Evolutionary conservation across 2,329 filamentous ascomycete species (phyloP).

Genomic region (Orbilia javanica): DNA sequence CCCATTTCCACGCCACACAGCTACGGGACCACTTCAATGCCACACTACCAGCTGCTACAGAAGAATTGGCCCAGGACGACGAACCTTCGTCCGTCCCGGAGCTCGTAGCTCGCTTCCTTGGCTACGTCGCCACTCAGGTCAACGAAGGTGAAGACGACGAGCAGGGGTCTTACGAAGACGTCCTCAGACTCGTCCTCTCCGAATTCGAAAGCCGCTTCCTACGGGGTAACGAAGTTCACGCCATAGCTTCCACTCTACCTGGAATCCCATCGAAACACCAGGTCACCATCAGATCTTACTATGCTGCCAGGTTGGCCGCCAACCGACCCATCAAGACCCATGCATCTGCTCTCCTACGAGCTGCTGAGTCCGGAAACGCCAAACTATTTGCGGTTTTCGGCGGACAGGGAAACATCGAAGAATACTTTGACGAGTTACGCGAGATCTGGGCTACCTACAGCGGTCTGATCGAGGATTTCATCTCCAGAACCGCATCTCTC

Average conservation of each 20-base stretch:
- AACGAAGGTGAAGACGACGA: constrained; percentile 91
- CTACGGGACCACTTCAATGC: constrained; percentile 90
- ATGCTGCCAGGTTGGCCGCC: constrained; percentile 83
- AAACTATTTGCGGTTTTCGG: constrained; percentile 94
- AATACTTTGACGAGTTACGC: constrained; percentile 97
- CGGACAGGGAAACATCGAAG: constrained; percentile 98
- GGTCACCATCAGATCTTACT: constrained; percentile 89
- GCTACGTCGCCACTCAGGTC: constrained; percentile 87
- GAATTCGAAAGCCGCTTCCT: constrained; percentile 97
- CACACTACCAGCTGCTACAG: constrained; percentile 88
- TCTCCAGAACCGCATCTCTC: constrained; percentile 83
- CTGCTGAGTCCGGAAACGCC: constrained; percentile 84
- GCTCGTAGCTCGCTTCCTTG: constrained; percentile 92
- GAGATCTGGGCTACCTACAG: constrained; percentile 92
- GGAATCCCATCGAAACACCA: constrained; percentile 95
- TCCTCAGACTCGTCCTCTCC: constrained; percentile 90
- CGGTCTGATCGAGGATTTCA: constrained; percentile 87
- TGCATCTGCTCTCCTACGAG: constrained; percentile 90
- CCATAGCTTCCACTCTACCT: constrained; percentile 83
- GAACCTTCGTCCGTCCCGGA: constrained; percentile 97
- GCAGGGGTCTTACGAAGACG: constrained; percentile 89
- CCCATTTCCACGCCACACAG: constrained; percentile 96
- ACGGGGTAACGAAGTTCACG: constrained; percentile 95
- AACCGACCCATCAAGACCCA: constrained; percentile 90
- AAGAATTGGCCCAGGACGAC: constrained; percentile 97